phyloP scores from a whole-genome alignment of 208 protist species.

The Wallacemonas collosoma region DNA sequence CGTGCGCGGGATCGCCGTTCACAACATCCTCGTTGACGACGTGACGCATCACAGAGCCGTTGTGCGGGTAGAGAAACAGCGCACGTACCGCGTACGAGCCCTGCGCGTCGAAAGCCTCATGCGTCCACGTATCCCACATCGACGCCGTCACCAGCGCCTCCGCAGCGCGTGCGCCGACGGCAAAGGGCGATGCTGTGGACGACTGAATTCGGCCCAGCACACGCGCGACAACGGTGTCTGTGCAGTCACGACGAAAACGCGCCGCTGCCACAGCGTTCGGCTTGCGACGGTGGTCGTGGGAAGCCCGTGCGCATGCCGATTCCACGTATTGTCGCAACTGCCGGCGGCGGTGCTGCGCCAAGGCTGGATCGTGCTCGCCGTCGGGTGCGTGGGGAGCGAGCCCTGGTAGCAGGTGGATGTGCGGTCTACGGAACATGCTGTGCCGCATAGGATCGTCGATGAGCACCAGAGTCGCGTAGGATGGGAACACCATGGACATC shows the following conservation, averaged over 20 bases:
- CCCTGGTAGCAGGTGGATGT: conserved; percentile 8
- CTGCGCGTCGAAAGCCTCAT: conserved; percentile 41
- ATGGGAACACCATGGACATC: neutral
- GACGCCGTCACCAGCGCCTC: conserved; percentile 1
- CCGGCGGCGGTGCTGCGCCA: no score
- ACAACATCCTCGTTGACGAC: conserved; percentile 50
- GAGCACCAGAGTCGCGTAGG: conserved; percentile 1
- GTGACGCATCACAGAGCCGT: conserved; percentile 65
- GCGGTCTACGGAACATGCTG: neutral
- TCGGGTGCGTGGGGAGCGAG: neutral
- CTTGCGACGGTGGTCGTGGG: neutral
- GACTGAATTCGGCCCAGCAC: conserved; percentile 2
- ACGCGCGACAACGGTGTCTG: neutral
- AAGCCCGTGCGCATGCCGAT: neutral
- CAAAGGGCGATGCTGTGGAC: neutral
- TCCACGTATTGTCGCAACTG: neutral
- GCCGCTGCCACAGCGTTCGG: neutral
- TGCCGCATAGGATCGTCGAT: conserved; percentile 5
- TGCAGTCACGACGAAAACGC: neutral
- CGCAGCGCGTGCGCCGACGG: neutral
- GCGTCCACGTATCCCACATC: conserved; percentile 22
- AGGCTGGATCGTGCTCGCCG: no score
- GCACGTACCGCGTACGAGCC: conserved; percentile 60
- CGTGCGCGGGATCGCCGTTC: conserved; percentile 27
- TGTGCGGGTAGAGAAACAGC: conserved; percentile 80